Percentiles rank a stretch among this genome's conserved stretches.
Evolutionary conservation across 2,329 filamentous ascomycete genomes (phyloP).

Genomic region (Hawksworthiomyces lignivorus): DNA sequence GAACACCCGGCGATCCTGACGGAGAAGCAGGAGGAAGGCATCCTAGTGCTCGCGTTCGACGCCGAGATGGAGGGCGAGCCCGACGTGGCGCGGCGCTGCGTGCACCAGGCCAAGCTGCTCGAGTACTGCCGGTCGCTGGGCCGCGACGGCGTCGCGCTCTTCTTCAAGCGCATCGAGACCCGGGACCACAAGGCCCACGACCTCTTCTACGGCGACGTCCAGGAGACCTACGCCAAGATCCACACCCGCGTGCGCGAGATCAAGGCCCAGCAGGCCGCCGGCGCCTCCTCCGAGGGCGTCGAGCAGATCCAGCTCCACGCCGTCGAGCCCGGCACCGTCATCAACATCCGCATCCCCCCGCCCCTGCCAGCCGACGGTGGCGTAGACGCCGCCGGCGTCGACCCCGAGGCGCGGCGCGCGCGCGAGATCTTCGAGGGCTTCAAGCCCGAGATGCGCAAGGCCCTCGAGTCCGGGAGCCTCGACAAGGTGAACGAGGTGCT

Average conservation of each 20-base stretch:
- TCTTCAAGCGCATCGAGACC: slow-evolving; percentile 94
- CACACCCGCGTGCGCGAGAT: slow-evolving; percentile 69
- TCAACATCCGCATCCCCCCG: slow-evolving; percentile 77
- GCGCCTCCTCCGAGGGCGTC: slow-evolving; percentile 50
- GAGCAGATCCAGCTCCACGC: slow-evolving; percentile 98
- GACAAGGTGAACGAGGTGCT: slow-evolving; percentile 84
- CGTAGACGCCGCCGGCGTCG: background rate
- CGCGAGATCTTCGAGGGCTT: slow-evolving; percentile 79
- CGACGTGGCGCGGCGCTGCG: slow-evolving; percentile 74
- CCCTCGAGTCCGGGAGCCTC: slow-evolving; percentile 79
- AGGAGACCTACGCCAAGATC: slow-evolving; percentile 78
- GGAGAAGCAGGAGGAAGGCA: slow-evolving; percentile 82
- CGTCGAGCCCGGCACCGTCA: slow-evolving; percentile 85
- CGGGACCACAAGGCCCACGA: slow-evolving; percentile 83
- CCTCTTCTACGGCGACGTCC: slow-evolving; percentile 88
- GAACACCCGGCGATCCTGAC: slow-evolving; percentile 65
- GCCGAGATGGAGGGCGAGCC: slow-evolving; percentile 68
- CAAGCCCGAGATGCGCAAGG: slow-evolving; percentile 67
- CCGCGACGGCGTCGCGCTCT: slow-evolving; percentile 77
- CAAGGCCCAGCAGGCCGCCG: slow-evolving; percentile 34
- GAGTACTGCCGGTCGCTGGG: slow-evolving; percentile 93
- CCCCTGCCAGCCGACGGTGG: slow-evolving; percentile 46
- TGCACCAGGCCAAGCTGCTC: slow-evolving; percentile 85
- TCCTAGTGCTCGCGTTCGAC: slow-evolving; percentile 89
- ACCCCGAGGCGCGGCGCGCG: slow-evolving; percentile 55